Base-by-base conservation (phyloP, 495 filamentous ascomycete species). In the Xylaria venustula region DNA sequence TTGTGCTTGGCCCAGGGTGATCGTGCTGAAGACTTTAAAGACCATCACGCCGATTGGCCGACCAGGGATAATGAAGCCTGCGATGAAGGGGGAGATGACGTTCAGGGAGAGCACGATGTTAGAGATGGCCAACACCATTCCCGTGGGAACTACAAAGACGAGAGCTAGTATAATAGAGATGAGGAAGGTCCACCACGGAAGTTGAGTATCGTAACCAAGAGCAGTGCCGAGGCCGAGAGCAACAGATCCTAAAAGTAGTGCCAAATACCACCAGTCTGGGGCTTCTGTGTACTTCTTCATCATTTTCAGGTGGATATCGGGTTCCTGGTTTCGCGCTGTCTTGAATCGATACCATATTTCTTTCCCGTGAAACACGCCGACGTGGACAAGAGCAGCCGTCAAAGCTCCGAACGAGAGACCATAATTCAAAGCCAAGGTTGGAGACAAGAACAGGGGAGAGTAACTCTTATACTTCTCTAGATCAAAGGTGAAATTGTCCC, bases 231-330 rank as follows among this genome's bases (percentile, higher is more conserved):
- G 73, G 1, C 76, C 78, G 7, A 88, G 69, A 6, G 66, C 81
- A 19, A 85, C 64, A 63, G 83, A 83, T 36, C 73, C 42, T 2
- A 83, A n/a, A 4, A 81, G 70, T 15, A 87, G 66, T 0, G 58
- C 65, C 0, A 64, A 67, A 60, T 87, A 88, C 87, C 87, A 90
- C 85, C 85, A 88, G 20, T 86, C 71, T 1, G 86, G 86, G 7
- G 81, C 83, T 0, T 81, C 73, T 60, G 70, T 73, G 68, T 86
- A 90, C 2, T 81, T 81, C 1, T 73, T 62, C 83, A 90, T 88
- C 32, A 90, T 71, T 19, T 80, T 81, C 52, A 77, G 77, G 64
- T 89, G 87, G n/a, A 89, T 74, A 62, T 89, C 87, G 26, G 83
- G 80, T 32, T 83, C 78, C 30, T 87, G 82, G 12, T 77, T 74